Evolutionary conservation across 768 basidiomycete genomes (phyloP), one percentile per base, ranked within the genome.

Genomic region (Pleurotus citrinopileatus): DNA sequence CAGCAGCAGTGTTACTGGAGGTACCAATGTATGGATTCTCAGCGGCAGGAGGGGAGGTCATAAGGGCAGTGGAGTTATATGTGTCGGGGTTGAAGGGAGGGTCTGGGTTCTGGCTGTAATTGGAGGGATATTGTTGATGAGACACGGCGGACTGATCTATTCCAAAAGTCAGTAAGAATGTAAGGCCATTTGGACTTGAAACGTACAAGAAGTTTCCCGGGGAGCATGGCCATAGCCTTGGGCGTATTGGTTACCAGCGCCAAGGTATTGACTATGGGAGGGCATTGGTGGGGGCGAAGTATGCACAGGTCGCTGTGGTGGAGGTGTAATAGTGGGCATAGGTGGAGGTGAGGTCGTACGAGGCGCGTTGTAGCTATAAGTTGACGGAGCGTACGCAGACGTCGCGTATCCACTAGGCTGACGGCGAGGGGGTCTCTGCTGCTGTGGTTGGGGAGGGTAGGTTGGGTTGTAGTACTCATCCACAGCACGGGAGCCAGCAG

Each of bases 401-500:
- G 59, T 48, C 27, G 59, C 54, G 36, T 60, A 60, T 13, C 52
- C 54, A 54, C 28, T 34, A 62, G 25, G 48, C 53, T 23, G 64
- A 43, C 52, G 59, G 17, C 59, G 53, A 54, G 46, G 60, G 53
- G 42, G 57, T 12, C 32, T 71, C 2, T 76, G 73, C 27, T 79
- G 70, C 54, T 78, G 75, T 12, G 71, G 73, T 17, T 80, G 73
- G 61, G 78, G 76, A 2, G 71, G 65, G 26, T 65, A 57, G 53
- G 60, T 57, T 42, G 63, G 67, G 15, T 73, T 62, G 62, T 91
- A 88, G 57, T 89, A 91, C 19, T 87, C 87, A 61, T 92, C 90
- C 4, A 91, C 75, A 3, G 91, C 82, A 38, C 87, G 80, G 36
- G 81, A 77, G 2, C 90, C 90, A 13, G 72, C 67, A 3, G 84